Conservation (phyloP, 2,329 filamentous ascomycete genomes). For the Fusarium veterinarium region DNA sequence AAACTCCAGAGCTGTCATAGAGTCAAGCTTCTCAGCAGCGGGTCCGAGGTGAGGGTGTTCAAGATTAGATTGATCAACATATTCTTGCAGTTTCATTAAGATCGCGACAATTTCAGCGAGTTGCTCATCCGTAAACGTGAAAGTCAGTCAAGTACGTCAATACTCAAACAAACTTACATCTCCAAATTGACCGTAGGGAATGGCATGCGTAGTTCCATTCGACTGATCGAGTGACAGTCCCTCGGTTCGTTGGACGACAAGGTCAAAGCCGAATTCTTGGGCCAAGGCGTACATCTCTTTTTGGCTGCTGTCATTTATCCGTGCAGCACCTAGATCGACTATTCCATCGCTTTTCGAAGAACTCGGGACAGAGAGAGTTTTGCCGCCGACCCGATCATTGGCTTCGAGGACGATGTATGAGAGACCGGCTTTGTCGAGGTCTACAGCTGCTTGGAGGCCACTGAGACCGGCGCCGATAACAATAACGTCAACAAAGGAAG, state of each 20-base stretch:
- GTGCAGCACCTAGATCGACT: slow-evolving; percentile 24
- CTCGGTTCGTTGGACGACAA: not conserved
- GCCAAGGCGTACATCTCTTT: slow-evolving; percentile 13
- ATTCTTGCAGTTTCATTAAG: not conserved
- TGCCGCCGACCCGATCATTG: slow-evolving; percentile 59
- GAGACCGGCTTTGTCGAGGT: slow-evolving; percentile 48
- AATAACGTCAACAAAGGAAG: not conserved
- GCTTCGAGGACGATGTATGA: slow-evolving; percentile 58
- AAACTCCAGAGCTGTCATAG: not conserved
- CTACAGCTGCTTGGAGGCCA: slow-evolving; percentile 48
- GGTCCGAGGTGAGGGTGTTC: not conserved
- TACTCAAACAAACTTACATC: not conserved
- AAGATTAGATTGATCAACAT: not conserved
- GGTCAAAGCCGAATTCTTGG: slow-evolving; percentile 5
- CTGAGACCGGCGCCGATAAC: slow-evolving; percentile 41
- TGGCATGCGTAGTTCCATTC: not conserved
- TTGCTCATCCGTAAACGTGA: not conserved
- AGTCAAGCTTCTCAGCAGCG: not conserved
- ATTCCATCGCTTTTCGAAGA: not conserved
- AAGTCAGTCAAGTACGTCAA: not conserved
- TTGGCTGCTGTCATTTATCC: slow-evolving; percentile 27
- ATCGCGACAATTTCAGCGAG: not conserved
- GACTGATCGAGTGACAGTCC: not conserved
- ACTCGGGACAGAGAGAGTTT: slow-evolving; percentile 35
- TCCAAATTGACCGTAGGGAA: not conserved